Conservation (phyloP, 352 stramenopile species). For the Phytophthora cactorum region DNA sequence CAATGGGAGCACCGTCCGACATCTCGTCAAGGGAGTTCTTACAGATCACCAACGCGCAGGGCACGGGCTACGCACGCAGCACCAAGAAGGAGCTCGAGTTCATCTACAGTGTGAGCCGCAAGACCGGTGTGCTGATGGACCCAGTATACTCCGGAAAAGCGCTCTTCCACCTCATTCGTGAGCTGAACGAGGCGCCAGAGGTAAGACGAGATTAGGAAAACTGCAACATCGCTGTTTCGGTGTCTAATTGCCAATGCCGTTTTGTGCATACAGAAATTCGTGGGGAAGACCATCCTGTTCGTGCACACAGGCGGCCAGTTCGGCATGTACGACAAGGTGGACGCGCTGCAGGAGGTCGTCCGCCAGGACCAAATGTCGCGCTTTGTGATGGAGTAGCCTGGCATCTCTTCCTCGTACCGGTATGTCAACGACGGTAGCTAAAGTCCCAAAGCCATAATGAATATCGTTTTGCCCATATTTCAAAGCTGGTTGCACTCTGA, state of each 20-base stretch:
- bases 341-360: conserved; percentile 68
- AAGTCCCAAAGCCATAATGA: conserved; percentile 2
- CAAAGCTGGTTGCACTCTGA: too few relatives aligned
- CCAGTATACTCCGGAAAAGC: conserved; percentile 90
- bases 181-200: conserved; percentile 73
- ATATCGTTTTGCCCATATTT: neutral
- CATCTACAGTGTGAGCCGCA: conserved; percentile 70
- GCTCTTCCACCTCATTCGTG: conserved; percentile 80
- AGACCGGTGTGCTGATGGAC: conserved; percentile 84
- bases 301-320: conserved; percentile 93
- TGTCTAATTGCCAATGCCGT: conserved; percentile 2
- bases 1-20: conserved; percentile 59
- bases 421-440: neutral
- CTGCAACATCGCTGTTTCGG: neutral
- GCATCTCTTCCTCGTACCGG: neutral
- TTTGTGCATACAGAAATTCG: conserved; percentile 66
- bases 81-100: conserved; percentile 83
- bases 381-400: conserved; percentile 60
- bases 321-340: conserved; percentile 91
- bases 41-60: conserved; percentile 85
- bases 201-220: conserved; percentile 27
- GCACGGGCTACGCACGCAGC: conserved; percentile 81
- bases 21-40: conserved; percentile 72
- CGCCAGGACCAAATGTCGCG: conserved; percentile 56
- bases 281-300: conserved; percentile 88